These are phyloP conservation scores for Aurinia saxatilis DNA, from an alignment of 345 rosid species.

Conservation along the genomic window DNA sequence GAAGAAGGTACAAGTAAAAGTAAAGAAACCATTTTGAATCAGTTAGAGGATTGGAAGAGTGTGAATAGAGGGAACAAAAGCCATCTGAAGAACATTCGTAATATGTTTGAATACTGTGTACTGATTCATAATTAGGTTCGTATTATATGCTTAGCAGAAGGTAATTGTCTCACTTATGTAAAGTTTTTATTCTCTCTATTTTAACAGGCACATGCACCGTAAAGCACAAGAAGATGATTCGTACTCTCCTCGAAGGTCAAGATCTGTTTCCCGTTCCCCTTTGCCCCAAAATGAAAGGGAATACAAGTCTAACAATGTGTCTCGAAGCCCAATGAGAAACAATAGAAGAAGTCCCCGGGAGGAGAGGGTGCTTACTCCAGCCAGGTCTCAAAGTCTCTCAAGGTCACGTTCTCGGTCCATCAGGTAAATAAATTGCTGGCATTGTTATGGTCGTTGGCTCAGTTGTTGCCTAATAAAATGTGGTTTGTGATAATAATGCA, in stretches of 20 bases:
- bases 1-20: constrained; percentile 50
- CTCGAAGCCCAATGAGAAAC: constrained; percentile 45
- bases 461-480: neutral
- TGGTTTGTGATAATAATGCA: neutral
- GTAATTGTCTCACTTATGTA: neutral
- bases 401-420: constrained; percentile 45
- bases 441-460: neutral
- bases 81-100: constrained; percentile 1
- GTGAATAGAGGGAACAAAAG: neutral
- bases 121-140: neutral
- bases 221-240: constrained; percentile 34
- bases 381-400: constrained; percentile 38
- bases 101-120: neutral
- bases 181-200: neutral
- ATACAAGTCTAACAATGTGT: constrained; percentile 33
- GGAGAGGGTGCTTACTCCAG: constrained; percentile 35
- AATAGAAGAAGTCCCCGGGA: constrained; percentile 33
- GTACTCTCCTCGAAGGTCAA: constrained; percentile 42
- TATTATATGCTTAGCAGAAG: neutral
- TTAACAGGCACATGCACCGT: constrained; percentile 16
- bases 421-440: constrained; percentile 34
- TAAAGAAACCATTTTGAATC: constrained; percentile 25
- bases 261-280: constrained; percentile 51
- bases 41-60: constrained; percentile 30
- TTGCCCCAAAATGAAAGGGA: constrained; percentile 44